Evolutionary conservation across 345 rosid genomes (phyloP), one percentile per base, ranked within the genome.

Genomic region (Pistacia atlantica): DNA sequence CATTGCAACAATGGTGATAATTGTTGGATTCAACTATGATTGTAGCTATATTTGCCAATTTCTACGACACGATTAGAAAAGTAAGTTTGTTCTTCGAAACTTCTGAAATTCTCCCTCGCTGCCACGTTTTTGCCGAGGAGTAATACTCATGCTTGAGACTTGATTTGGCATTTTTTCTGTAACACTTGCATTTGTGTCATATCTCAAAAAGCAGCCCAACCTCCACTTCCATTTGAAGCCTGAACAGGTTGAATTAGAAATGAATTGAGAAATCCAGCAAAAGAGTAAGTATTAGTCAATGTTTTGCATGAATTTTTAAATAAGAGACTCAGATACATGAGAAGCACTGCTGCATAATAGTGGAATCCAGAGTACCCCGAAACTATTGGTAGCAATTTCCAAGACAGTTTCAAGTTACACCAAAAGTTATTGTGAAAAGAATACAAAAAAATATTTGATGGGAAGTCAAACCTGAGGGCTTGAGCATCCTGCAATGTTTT

Each of bases 171-270:
- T 18, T 38, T 73, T 12, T 38, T 64, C 59, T 64, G 38, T 51
- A 17, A 10, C 25, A 22, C 18, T 54, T 54, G 14, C 54, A 8
- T 42, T 17, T 38, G 65, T 11, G 18, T n/a, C 28, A 31, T 9
- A 33, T 76, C 76, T 88, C 77, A 42, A 8, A 42, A 88, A 16
- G 80, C 81, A 77, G 72, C 77, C 91, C 91, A 88, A 63, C 85
- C 90, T 66, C 85, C 89, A 42, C 89, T 90, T 78, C 80, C 90
- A 54, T 69, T 66, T n/a, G 68, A 52, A 54, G 69, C 89, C 93
- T 90, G 83, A 76, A 67, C 52, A 38, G 25, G 42, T 46, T 51
- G 33, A 73, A 25, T 33, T n/a, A 17, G 9, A n/a, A 54, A 51
- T 31, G 33, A 22, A 69, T 35, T 49, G 35, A 22, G 42, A 4